A percentile compares a stretch with the other conserved stretches of the same genome.
These are phyloP conservation scores for Rauvolfia tetraphylla DNA, from an alignment of 257 asterid species.

Conservation along the genomic window DNA sequence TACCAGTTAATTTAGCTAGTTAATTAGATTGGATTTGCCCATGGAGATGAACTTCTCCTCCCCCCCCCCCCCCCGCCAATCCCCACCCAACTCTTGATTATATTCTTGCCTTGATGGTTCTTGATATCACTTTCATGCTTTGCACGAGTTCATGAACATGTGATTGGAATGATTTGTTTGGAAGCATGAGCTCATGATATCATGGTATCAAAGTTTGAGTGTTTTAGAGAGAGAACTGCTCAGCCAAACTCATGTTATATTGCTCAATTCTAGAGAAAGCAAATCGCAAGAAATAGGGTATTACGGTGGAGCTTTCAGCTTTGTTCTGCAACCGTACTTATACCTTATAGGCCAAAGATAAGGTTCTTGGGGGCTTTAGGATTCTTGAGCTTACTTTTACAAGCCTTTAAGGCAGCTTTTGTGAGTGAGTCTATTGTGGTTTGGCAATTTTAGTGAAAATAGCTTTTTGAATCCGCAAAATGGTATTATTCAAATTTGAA, in stretches of 20 bases:
- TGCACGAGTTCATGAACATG: slow-evolving; percentile 12
- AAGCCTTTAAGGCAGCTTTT: neutral
- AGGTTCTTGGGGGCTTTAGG: neutral
- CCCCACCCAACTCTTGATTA: no score
- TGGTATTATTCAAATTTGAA: neutral
- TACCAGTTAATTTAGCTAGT: slow-evolving; percentile 7
- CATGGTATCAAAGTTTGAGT: neutral
- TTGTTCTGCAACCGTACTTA: neutral
- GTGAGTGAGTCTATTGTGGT: neutral
- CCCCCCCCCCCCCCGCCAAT: neutral
- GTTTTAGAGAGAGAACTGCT: neutral
- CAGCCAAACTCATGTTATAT: neutral
- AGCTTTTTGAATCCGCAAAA: neutral
- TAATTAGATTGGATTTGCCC: slow-evolving; percentile 6
- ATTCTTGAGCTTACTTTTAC: neutral
- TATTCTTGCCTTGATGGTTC: slow-evolving; percentile 23
- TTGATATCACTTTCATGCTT: slow-evolving; percentile 7
- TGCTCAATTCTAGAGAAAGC: neutral
- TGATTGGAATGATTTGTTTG: slow-evolving; percentile 22
- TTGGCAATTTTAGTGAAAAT: neutral
- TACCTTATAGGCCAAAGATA: neutral
- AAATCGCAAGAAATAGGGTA: neutral
- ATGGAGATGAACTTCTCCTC: slow-evolving; percentile 3
- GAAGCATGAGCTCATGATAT: slow-evolving; percentile 12
- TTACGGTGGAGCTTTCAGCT: neutral